A percentile compares a stretch with the other conserved stretches of the same genome.
phyloP scores from a whole-genome alignment of 2,329 filamentous ascomycete genomes.

The Cyanodermella asteris region DNA sequence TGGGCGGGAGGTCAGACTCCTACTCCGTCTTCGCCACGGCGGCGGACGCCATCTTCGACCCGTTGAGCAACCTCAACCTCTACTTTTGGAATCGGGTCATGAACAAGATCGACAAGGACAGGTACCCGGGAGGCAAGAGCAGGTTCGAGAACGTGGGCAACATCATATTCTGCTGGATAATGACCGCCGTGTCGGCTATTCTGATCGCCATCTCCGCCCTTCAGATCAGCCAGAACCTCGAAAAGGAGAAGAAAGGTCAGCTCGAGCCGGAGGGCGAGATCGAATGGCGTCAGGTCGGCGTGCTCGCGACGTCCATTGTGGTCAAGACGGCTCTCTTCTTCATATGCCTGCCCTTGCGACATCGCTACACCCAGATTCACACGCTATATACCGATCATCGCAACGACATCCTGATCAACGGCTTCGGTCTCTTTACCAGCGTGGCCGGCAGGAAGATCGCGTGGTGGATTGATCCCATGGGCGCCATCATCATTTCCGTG shows the following conservation, averaged over 20 bases:
- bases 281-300: constrained; percentile 55
- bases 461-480: constrained; percentile 92
- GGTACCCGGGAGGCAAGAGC: constrained; percentile 81
- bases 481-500: constrained; percentile 62
- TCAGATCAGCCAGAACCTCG: constrained; percentile 28
- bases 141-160: constrained; percentile 90
- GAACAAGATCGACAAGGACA: constrained; percentile 60
- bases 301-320: constrained; percentile 66
- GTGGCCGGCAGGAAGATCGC: constrained; percentile 71
- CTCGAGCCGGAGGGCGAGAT: constrained; percentile 14
- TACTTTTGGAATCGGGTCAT: constrained; percentile 77
- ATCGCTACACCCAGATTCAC: constrained; percentile 76
- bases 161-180: constrained; percentile 88
- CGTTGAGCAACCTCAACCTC: constrained; percentile 66
- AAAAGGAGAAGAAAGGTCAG: constrained; percentile 1
- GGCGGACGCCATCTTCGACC: constrained; percentile 89
- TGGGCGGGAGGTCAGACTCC: constrained; percentile 78
- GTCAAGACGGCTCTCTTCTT: constrained; percentile 71
- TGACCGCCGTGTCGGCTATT: constrained; percentile 79
- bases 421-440: constrained; percentile 73
- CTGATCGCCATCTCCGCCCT: constrained; percentile 71
- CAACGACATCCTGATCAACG: constrained; percentile 93
- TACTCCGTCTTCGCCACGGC: constrained; percentile 93
- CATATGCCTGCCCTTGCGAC: constrained; percentile 78
- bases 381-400: constrained; percentile 95